phyloP scores from a whole-genome alignment of 768 basidiomycete species.

The Tylopilus subfusipes region DNA sequence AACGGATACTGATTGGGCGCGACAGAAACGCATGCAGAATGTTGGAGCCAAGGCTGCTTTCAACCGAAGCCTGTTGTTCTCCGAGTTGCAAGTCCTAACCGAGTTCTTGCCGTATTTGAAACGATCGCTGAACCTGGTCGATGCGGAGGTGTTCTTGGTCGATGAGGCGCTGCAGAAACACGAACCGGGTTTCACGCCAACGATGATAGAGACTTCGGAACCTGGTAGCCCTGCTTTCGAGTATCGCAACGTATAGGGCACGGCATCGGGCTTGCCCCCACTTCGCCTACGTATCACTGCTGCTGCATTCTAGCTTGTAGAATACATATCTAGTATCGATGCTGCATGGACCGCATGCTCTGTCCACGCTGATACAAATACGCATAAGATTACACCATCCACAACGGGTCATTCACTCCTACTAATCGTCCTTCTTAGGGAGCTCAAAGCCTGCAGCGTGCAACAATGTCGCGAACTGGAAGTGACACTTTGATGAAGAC shows the following conservation, averaged over 20 bases:
- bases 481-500: neutral
- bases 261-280: neutral
- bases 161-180: constrained; percentile 60
- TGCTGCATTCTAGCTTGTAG: neutral
- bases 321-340: neutral
- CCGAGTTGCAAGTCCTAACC: constrained; percentile 67
- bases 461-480: constrained; percentile 64
- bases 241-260: constrained; percentile 66
- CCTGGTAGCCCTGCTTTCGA: constrained; percentile 85
- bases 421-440: constrained; percentile 6
- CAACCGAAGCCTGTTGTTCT: constrained; percentile 79
- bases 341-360: neutral
- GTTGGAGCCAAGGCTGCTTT: constrained; percentile 76
- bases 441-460: constrained; percentile 64
- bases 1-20: neutral
- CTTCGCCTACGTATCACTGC: neutral
- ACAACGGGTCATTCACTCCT: neutral
- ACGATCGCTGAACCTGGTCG: constrained; percentile 64
- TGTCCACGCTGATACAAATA: neutral
- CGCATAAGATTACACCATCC: neutral
- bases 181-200: constrained; percentile 56
- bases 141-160: constrained; percentile 67
- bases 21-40: constrained; percentile 77
- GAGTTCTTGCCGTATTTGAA: constrained; percentile 79
- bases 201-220: constrained; percentile 80